Evolutionary conservation across 257 asterid species (phyloP).

Genomic region (Plantago major): DNA sequence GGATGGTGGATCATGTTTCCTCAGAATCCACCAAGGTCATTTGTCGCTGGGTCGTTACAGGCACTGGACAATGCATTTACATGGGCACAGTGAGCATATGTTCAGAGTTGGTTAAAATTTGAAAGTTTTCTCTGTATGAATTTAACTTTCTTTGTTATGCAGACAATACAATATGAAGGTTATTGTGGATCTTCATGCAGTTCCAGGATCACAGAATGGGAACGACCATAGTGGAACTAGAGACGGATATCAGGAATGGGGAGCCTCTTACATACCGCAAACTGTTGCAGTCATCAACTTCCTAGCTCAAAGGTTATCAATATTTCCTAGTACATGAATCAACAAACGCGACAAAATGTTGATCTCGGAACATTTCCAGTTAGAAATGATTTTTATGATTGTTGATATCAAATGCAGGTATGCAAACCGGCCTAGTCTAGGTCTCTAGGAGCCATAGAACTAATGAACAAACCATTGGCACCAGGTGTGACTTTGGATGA

Average conservation of each 20-base stretch:
- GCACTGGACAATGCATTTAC: slow-evolving; percentile 82
- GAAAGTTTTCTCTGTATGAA: too few species aligned
- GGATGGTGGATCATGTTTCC: slow-evolving; percentile 95
- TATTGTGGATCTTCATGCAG: slow-evolving; percentile 86
- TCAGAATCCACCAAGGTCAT: slow-evolving; percentile 73
- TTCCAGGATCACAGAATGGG: slow-evolving; percentile 87
- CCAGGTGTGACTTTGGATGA: slow-evolving; percentile 58
- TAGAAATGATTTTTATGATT: not conserved
- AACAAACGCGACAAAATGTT: not conserved
- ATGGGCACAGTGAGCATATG: slow-evolving; percentile 70
- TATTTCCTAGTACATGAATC: not conserved
- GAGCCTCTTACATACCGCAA: slow-evolving; percentile 46
- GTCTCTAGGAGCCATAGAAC: slow-evolving; percentile 76
- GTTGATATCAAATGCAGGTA: slow-evolving; percentile 34
- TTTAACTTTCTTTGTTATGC: slow-evolving; percentile 10
- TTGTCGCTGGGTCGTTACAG: slow-evolving; percentile 58
- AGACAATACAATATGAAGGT: slow-evolving; percentile 64
- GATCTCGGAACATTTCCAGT: not conserved
- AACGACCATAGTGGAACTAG: slow-evolving; percentile 87
- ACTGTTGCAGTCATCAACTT: slow-evolving; percentile 60
- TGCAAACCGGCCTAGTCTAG: slow-evolving; percentile 66
- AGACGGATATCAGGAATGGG: slow-evolving; percentile 81
- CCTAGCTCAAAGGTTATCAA: slow-evolving; percentile 63
- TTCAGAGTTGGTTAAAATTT: too few species aligned
- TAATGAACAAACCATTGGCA: slow-evolving; percentile 71